phyloP scores from a whole-genome alignment of 2,329 filamentous ascomycete genomes.

The Xylariaceae sp. region DNA sequence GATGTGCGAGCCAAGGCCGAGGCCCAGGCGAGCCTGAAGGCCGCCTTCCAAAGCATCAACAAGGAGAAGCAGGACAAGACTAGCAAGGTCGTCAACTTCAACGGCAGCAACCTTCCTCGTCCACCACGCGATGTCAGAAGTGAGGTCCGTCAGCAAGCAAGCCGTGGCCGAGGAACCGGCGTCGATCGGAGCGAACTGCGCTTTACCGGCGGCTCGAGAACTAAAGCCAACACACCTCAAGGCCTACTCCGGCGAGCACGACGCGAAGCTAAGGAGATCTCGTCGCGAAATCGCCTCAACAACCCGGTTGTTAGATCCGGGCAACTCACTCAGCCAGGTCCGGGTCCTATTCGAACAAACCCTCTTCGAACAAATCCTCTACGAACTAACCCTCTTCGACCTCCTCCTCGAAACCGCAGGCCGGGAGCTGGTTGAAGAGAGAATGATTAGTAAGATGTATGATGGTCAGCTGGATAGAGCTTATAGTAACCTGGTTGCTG shows the following conservation, averaged over 20 bases:
- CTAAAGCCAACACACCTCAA: constrained; percentile 48
- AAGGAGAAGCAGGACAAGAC: constrained; percentile 55
- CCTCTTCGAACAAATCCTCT: no score
- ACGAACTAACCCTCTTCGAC: no score
- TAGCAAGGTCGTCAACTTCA: constrained; percentile 49
- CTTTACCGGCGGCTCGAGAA: constrained; percentile 47
- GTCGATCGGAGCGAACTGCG: constrained; percentile 33
- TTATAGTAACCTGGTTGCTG: no score
- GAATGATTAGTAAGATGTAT: no score
- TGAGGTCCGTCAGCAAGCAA: constrained; percentile 16
- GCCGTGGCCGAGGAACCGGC: constrained; percentile 9
- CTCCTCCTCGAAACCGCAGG: no score
- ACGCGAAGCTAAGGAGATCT: constrained; percentile 53
- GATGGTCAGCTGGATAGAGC: no score
- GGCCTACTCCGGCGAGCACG: constrained; percentile 54
- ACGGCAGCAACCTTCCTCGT: constrained; percentile 43
- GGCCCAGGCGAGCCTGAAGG: constrained; percentile 56
- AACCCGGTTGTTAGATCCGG: constrained; percentile 28
- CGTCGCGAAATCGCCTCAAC: constrained; percentile 44
- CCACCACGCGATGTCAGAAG: constrained; percentile 33
- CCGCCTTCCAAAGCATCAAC: constrained; percentile 54
- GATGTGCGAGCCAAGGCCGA: constrained; percentile 53
- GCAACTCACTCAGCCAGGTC: constrained; percentile 48
- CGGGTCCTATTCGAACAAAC: constrained; percentile 52
- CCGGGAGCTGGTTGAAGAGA: no score